Percentiles rank a stretch among this genome's conserved stretches.
Evolutionary conservation across 1,139 yeast genomes (phyloP).

Genomic region (Yamadazyma jaroonii): DNA sequence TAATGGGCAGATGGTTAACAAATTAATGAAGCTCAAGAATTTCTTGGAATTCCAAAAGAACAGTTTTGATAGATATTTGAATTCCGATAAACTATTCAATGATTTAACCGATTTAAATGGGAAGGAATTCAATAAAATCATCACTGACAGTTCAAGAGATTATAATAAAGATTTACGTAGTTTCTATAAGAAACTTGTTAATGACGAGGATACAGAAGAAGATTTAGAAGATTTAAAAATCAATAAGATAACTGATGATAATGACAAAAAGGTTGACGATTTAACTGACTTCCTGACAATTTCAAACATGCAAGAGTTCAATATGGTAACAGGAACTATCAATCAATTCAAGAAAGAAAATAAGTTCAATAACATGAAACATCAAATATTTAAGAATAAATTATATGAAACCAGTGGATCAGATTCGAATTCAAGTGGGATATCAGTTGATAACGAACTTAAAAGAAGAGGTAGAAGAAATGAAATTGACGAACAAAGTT

Average conservation of each 20-base stretch:
- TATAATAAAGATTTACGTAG: constrained; percentile 28
- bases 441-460: constrained; percentile 8
- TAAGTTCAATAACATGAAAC: constrained; percentile 26
- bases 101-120: constrained; percentile 33
- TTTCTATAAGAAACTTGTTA: background rate
- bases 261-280: constrained; percentile 5
- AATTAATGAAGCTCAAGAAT: constrained; percentile 37
- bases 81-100: constrained; percentile 16
- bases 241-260: constrained; percentile 5
- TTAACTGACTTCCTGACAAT: constrained; percentile 43
- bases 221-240: constrained; percentile 3
- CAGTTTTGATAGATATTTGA: constrained; percentile 24
- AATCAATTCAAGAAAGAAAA: constrained; percentile 25
- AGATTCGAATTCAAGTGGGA: constrained; percentile 29
- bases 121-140: constrained; percentile 15
- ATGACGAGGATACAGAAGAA: background rate
- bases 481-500: constrained; percentile 20
- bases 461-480: constrained; percentile 22
- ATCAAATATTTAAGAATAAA: constrained; percentile 40
- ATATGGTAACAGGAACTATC: constrained; percentile 39
- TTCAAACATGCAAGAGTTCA: constrained; percentile 36
- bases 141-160: constrained; percentile 23
- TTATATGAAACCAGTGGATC: constrained; percentile 47
- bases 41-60: constrained; percentile 39
- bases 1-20: constrained; percentile 29